Evolutionary conservation across 768 basidiomycete species (phyloP).

Genomic region (Suillus subaureus): DNA sequence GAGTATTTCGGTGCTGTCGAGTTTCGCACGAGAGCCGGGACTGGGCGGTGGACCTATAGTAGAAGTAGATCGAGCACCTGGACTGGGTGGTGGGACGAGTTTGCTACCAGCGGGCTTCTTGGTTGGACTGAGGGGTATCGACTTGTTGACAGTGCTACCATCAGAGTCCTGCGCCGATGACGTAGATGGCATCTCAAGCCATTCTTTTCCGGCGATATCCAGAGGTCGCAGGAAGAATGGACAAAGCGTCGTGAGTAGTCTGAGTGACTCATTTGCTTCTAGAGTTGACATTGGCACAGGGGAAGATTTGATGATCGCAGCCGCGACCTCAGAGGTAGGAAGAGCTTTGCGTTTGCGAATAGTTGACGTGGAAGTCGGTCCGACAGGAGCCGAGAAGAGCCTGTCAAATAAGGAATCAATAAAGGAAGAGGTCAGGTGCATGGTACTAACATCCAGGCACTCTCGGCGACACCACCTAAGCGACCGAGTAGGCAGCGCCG

Average conservation of each 20-base stretch:
- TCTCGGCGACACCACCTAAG: constrained; percentile 80
- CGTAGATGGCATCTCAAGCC: constrained; percentile 50
- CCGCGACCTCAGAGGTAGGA: constrained; percentile 64
- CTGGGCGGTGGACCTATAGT: constrained; percentile 43
- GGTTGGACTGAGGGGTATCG: constrained; percentile 38
- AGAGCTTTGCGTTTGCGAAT: constrained; percentile 72
- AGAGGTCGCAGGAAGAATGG: constrained; percentile 79
- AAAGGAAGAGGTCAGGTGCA: background rate
- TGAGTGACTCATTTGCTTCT: constrained; percentile 76
- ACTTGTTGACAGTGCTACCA: constrained; percentile 15
- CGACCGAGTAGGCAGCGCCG: constrained; percentile 77
- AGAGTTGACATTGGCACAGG: constrained; percentile 77
- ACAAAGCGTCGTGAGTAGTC: constrained; percentile 66
- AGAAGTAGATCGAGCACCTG: constrained; percentile 16
- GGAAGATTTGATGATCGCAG: constrained; percentile 78
- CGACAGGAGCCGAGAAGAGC: constrained; percentile 71
- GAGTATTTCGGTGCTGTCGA: constrained; percentile 63
- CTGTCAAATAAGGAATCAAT: constrained; percentile 34
- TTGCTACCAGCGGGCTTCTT: constrained; percentile 32
- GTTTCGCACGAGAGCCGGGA: constrained; percentile 51
- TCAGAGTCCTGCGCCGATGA: constrained; percentile 19
- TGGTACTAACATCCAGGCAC: constrained; percentile 78
- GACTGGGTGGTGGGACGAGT: constrained; percentile 35
- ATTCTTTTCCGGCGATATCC: constrained; percentile 57
- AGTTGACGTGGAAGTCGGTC: constrained; percentile 53